phyloP scores from a whole-genome alignment of 2,329 filamentous ascomycete genomes.

The Aspergillus quadricinctus region DNA sequence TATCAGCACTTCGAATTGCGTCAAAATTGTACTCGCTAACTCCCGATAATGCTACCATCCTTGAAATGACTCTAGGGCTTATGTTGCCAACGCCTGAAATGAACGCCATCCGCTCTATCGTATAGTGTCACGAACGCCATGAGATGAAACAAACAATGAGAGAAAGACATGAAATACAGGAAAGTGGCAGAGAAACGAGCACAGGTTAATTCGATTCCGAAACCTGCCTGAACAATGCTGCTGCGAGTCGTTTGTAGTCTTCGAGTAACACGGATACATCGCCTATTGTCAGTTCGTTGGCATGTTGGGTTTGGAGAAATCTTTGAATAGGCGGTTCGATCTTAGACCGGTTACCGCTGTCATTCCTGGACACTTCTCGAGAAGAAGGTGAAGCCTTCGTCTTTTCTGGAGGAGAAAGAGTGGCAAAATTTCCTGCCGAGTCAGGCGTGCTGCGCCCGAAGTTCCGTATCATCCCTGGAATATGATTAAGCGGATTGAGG shows the following conservation, averaged over 20 bases:
- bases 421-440: slow-evolving; percentile 36
- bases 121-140: not conserved
- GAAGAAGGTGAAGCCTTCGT: slow-evolving; percentile 25
- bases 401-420: slow-evolving; percentile 39
- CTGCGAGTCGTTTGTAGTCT: slow-evolving; percentile 70
- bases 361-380: slow-evolving; percentile 10
- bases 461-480: slow-evolving; percentile 71
- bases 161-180: not conserved
- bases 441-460: slow-evolving; percentile 56
- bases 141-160: slow-evolving; percentile 1
- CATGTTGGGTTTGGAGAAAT: slow-evolving; percentile 68
- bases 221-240: slow-evolving; percentile 53
- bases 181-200: not conserved
- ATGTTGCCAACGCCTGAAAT: not conserved
- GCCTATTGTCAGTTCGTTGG: slow-evolving; percentile 65
- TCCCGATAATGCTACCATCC: not conserved
- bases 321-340: slow-evolving; percentile 61
- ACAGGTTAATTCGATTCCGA: slow-evolving; percentile 12
- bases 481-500: slow-evolving; percentile 75
- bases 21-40: not conserved
- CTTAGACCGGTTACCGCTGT: slow-evolving; percentile 12
- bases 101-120: not conserved
- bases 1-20: not conserved
- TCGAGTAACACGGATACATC: slow-evolving; percentile 68
- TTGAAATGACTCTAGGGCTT: not conserved